Base-by-base conservation (phyloP, 345 rosid species). In the Excoecaria cochinchinensis region DNA sequence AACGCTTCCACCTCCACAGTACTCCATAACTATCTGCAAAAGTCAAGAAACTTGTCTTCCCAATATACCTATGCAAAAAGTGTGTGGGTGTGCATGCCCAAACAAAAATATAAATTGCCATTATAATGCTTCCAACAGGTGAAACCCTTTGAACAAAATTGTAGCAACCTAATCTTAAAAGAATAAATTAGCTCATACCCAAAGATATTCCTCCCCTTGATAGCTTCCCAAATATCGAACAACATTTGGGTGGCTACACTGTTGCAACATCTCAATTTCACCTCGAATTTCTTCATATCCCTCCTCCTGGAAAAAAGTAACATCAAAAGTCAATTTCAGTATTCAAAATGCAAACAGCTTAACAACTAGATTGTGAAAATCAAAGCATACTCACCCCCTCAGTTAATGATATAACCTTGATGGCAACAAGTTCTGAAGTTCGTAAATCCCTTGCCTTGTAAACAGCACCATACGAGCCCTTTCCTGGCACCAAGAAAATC, bases 211-310 rank as follows among this genome's bases (percentile, higher is more conserved):
- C 81, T 95, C 99, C 73, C 99, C 99, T 87, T 92, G 99, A 80
- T 93, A 93, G 85, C 98, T 95, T 69, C 99, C 98, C 57, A 95
- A 89, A 82, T 93, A 93, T 8, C 98, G 89, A 21, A 95, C 99
- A 71, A 93, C 98, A 84, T 95, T 95, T 15, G 98, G 96, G 86
- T 95, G 97, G 77, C 86, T 91, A 79, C 99, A 93, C 67, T 93
- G 99, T 85, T 93, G 99, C 87, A 95, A 76, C 99, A 95, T 95
- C 92, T 95, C 99, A 77, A 95, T 95, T 84, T 95, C 99, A 47
- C 98, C 98, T 10, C 99, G 89, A 51, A 95, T 93, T 82, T 95
- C 99, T 85, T 95, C 99, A 77, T 93, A 95, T 0, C 98, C 99
- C 80, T 93, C 99, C 87, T 95, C 99, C 99, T 95, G 79, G 9